Percentiles rank a stretch among this genome's conserved stretches.
Evolutionary conservation across 2,329 filamentous ascomycete species (phyloP).

Genomic region (Cytospora piceicola): DNA sequence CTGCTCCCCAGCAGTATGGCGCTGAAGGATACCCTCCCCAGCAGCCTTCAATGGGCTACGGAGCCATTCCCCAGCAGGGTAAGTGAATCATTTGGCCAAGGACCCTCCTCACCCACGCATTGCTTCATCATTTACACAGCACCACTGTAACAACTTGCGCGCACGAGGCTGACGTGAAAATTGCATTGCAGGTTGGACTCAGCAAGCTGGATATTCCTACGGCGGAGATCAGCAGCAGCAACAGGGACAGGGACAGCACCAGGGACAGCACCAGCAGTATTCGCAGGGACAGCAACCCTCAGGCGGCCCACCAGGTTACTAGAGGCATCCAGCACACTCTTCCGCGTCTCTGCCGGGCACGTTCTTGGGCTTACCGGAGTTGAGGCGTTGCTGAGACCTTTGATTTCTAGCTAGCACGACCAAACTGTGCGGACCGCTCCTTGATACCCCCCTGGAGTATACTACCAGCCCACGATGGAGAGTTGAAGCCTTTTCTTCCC

Average conservation of each 20-base stretch:
- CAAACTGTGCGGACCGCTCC: conserved; percentile 7
- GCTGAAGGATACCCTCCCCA: conserved; percentile 48
- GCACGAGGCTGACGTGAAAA: not conserved
- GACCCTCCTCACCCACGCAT: not conserved
- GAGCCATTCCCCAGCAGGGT: conserved; percentile 45
- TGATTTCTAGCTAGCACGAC: not conserved
- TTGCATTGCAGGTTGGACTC: conserved; percentile 41
- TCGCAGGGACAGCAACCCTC: conserved; percentile 25
- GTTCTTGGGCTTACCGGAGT: conserved; percentile 14
- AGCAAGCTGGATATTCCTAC: conserved; percentile 36
- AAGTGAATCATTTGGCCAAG: conserved; percentile 28
- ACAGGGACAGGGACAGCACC: conserved; percentile 41
- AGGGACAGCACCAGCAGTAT: conserved; percentile 35
- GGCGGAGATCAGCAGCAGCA: conserved; percentile 42
- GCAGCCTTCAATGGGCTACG: conserved; percentile 44
- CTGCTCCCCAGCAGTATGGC: conserved; percentile 44
- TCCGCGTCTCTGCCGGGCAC: not conserved
- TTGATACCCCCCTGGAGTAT: not conserved
- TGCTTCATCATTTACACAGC: not conserved
- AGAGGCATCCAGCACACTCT: conserved; percentile 5
- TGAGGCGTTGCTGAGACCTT: conserved; percentile 12
- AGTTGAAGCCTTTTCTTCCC: conserved; percentile 16
- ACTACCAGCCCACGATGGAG: conserved; percentile 3
- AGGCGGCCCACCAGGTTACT: conserved; percentile 25
- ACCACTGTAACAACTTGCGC: not conserved